A percentile compares a stretch with the other conserved stretches of the same genome.
Evolutionary conservation across 208 protist species (phyloP).

Genomic region (Tritrichomonas musculus): DNA sequence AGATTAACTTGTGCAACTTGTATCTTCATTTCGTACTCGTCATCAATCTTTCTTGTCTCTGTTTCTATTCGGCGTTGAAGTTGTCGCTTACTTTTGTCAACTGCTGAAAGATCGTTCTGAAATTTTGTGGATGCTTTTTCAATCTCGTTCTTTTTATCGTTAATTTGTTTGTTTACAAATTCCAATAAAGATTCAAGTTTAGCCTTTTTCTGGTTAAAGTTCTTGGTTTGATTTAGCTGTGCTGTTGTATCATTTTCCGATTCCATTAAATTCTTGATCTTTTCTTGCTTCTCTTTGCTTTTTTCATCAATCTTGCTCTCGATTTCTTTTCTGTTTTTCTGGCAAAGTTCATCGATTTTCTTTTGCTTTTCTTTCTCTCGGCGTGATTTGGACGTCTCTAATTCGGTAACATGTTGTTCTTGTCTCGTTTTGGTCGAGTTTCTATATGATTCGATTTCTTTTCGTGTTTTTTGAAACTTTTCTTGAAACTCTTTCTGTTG

Average conservation of each 20-base stretch:
- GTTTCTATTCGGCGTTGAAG: background rate
- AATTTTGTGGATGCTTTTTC: background rate
- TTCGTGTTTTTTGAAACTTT: background rate
- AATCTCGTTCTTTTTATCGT: background rate
- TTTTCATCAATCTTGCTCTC: background rate
- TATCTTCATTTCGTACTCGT: background rate
- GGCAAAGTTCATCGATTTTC: background rate
- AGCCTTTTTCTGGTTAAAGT: background rate
- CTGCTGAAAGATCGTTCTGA: background rate
- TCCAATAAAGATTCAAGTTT: background rate
- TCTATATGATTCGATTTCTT: background rate
- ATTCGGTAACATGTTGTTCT: background rate
- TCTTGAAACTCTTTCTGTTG: background rate
- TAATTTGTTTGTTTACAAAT: background rate
- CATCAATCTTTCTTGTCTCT: background rate
- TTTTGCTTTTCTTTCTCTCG: background rate
- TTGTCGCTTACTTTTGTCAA: background rate
- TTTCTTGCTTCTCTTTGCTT: background rate
- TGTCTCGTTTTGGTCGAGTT: background rate
- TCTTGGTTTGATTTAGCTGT: background rate
- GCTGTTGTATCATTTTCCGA: too few relatives aligned
- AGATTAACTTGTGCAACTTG: background rate
- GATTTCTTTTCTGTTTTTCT: background rate
- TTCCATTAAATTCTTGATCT: background rate
- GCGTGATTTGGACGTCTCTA: background rate